Conservation (phyloP, 1,284 basidiomycete genomes). For the Trichosporon sp. region DNA sequence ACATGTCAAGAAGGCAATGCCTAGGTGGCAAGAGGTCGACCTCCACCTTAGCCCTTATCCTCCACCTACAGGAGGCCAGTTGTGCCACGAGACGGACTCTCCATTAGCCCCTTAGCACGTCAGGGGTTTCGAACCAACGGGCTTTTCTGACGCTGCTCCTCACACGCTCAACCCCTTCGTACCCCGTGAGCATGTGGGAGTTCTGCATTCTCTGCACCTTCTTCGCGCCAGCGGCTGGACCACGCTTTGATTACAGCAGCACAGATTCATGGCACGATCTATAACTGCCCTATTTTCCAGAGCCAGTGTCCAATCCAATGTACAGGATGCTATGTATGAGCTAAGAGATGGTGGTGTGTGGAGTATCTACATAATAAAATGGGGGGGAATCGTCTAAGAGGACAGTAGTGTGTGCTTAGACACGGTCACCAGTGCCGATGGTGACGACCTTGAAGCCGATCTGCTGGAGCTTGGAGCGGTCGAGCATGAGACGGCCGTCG, state of each 20-base stretch:
- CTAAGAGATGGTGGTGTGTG: slow-evolving; percentile 18
- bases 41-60: slow-evolving; percentile 9
- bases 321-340: slow-evolving; percentile 30
- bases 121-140: slow-evolving; percentile 10
- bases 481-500: slow-evolving; percentile 70
- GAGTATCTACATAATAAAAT: slow-evolving; percentile 21
- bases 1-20: slow-evolving; percentile 10
- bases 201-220: too few relatives aligned
- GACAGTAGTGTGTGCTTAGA: slow-evolving; percentile 34
- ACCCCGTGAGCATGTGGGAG: not conserved
- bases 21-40: slow-evolving; percentile 17
- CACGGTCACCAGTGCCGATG: slow-evolving; percentile 55
- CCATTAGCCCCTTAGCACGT: slow-evolving; percentile 4
- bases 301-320: slow-evolving; percentile 17
- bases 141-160: not conserved
- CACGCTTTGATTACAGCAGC: slow-evolving; percentile 2
- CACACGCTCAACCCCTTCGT: not conserved
- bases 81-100: slow-evolving; percentile 9
- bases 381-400: not conserved
- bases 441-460: slow-evolving; percentile 88
- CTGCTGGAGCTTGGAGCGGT: slow-evolving; percentile 72
- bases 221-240: not conserved
- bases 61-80: not conserved
- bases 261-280: slow-evolving; percentile 19
- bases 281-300: slow-evolving; percentile 17